Percentiles rank a stretch among this genome's conserved stretches.
phyloP scores from a whole-genome alignment of 2,329 filamentous ascomycete genomes.

The Cercospora zeae-maydis region DNA sequence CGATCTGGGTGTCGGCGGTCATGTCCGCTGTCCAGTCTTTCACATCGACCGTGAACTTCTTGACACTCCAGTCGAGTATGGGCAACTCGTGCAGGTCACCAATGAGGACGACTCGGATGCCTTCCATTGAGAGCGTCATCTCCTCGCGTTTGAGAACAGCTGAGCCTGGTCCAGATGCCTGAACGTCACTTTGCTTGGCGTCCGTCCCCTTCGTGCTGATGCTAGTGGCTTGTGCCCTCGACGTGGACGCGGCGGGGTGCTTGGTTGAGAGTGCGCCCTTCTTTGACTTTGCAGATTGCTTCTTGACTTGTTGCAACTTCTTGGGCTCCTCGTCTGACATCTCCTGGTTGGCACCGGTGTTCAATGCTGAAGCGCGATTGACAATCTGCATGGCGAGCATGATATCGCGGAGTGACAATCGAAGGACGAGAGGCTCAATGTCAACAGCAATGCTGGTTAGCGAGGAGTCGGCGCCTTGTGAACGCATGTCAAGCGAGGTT shows the following conservation, averaged over 20 bases:
- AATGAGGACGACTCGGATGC: conserved; percentile 87
- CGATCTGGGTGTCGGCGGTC: conserved; percentile 82
- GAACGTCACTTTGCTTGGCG: conserved; percentile 41
- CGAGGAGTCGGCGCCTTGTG: conserved; percentile 57
- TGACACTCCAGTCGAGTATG: conserved; percentile 88
- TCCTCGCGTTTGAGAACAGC: conserved; percentile 68
- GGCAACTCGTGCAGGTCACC: conserved; percentile 94
- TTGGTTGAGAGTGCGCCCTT: conserved; percentile 44
- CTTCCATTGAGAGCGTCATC: conserved; percentile 79
- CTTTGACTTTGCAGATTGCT: conserved; percentile 27
- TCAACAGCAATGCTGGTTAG: conserved; percentile 79
- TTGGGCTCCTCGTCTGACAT: conserved; percentile 53
- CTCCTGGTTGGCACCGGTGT: conserved; percentile 49
- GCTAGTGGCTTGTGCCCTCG: conserved; percentile 46
- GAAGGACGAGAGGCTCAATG: conserved; percentile 84
- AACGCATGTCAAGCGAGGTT: conserved; percentile 74
- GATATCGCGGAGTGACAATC: conserved; percentile 90
- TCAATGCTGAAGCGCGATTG: conserved; percentile 83
- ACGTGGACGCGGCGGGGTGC: conserved; percentile 45
- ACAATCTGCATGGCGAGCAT: conserved; percentile 89
- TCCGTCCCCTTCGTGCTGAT: conserved; percentile 49
- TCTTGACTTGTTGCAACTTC: conserved; percentile 53
- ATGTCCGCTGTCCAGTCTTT: conserved; percentile 88
- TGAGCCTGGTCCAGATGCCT: conserved; percentile 44
- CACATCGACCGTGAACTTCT: conserved; percentile 78